Percentiles rank a stretch among this genome's conserved stretches.
phyloP scores from a whole-genome alignment of 2,329 filamentous ascomycete species.

The Phoma sp. region DNA sequence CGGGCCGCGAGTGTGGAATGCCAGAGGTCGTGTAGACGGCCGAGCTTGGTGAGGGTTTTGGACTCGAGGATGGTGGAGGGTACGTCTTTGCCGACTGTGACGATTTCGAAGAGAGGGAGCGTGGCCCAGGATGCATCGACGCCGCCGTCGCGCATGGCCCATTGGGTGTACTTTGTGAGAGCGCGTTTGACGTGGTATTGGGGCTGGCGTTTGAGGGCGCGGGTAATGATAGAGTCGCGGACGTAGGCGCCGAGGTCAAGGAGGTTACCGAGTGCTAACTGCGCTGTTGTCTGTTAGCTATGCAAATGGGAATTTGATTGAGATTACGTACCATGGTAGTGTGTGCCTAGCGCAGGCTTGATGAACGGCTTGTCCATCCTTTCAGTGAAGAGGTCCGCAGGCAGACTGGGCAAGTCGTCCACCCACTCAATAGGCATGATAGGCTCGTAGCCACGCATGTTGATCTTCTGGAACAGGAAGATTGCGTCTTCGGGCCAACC shows the following conservation, averaged over 20 bases:
- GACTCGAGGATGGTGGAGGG: conserved; percentile 51
- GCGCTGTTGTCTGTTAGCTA: conserved; percentile 48
- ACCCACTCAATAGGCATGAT: conserved; percentile 61
- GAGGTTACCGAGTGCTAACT: conserved; percentile 59
- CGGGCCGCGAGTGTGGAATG: conserved; percentile 44
- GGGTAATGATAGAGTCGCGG: conserved; percentile 57
- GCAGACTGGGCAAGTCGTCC: conserved; percentile 62
- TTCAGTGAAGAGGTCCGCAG: conserved; percentile 59
- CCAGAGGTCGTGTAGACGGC: conserved; percentile 54
- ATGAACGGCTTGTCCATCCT: conserved; percentile 56
- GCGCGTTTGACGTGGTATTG: conserved; percentile 51
- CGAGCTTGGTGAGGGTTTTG: conserved; percentile 54
- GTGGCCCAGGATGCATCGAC: conserved; percentile 47
- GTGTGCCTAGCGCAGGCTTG: conserved; percentile 50
- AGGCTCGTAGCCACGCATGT: conserved; percentile 64
- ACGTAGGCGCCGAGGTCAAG: conserved; percentile 60
- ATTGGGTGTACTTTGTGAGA: conserved; percentile 59
- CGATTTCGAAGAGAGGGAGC: conserved; percentile 57
- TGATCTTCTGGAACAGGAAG: conserved; percentile 61
- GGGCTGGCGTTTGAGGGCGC: conserved; percentile 45
- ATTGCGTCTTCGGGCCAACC: conserved; percentile 62
- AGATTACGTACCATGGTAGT: conserved; percentile 54
- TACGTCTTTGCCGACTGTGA: conserved; percentile 51
- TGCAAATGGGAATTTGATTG: background rate
- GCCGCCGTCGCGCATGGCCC: conserved; percentile 60